A percentile compares a stretch with the other conserved stretches of the same genome.
These are phyloP conservation scores for Ananas comosus DNA, from an alignment of 176 grass and related monocot genomes.

Conservation along the genomic window DNA sequence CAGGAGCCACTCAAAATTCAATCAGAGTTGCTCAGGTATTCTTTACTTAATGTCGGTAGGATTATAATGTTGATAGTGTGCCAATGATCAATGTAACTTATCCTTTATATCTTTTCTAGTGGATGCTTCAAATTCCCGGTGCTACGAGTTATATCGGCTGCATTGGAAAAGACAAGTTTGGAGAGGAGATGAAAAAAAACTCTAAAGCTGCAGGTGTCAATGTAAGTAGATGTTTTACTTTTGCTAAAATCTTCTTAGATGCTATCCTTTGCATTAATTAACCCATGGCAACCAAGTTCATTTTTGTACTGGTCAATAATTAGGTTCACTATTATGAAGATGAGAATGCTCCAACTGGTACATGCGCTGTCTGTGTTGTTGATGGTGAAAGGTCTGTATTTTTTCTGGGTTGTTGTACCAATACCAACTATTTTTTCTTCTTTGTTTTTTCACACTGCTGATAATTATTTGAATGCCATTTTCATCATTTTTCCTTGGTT, in stretches of 20 bases:
- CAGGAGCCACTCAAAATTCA: constrained; percentile 93
- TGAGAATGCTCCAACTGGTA: constrained; percentile 70
- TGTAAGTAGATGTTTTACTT: constrained; percentile 38
- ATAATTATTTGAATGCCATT: no score
- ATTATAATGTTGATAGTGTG: neutral
- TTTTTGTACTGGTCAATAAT: neutral
- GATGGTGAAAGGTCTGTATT: constrained; percentile 75
- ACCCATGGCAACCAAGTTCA: neutral
- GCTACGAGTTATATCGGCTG: constrained; percentile 93
- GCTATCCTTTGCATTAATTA: constrained; percentile 3
- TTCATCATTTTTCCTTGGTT: no score
- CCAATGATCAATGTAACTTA: neutral
- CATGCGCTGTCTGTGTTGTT: constrained; percentile 97
- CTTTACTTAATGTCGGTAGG: neutral
- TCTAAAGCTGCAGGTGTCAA: constrained; percentile 63
- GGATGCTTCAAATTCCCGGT: constrained; percentile 93
- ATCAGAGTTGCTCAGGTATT: constrained; percentile 98
- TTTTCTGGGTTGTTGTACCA: no score
- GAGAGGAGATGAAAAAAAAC: constrained; percentile 93
- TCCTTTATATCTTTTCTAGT: constrained; percentile 34
- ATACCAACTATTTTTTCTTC: neutral
- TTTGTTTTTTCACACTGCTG: neutral
- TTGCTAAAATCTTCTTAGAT: neutral
- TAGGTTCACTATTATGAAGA: constrained; percentile 91
- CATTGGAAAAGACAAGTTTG: constrained; percentile 96